Percentiles rank a stretch among this genome's conserved stretches.
These are phyloP conservation scores for Dillenia turbinata DNA, from an alignment of 164 flowering plant genomes.

Conservation along the genomic window DNA sequence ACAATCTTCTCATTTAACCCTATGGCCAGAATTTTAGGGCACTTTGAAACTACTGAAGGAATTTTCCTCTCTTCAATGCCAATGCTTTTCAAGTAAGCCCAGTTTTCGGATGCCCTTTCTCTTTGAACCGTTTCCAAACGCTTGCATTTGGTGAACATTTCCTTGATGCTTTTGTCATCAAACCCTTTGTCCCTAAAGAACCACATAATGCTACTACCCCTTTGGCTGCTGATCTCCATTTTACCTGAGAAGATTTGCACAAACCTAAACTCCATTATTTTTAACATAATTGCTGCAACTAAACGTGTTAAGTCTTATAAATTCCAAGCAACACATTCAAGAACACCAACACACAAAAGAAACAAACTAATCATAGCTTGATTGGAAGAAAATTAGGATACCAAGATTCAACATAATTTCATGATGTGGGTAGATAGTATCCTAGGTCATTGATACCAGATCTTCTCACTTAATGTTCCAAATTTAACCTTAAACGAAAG, in stretches of 20 bases:
- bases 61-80: conserved; percentile 86
- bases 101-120: conserved; percentile 71
- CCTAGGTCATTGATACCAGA: too few relatives aligned
- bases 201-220: conserved; percentile 49
- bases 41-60: conserved; percentile 63
- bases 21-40: conserved; percentile 81
- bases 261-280: too few relatives aligned
- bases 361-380: too few relatives aligned
- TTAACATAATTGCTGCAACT: too few relatives aligned
- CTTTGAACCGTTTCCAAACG: conserved; percentile 44
- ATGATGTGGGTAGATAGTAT: too few relatives aligned
- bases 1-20: conserved; percentile 70
- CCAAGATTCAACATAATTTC: too few relatives aligned
- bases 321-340: too few relatives aligned
- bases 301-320: too few relatives aligned
- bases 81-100: conserved; percentile 74
- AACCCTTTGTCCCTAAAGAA: conserved; percentile 84
- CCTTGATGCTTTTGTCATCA: conserved; percentile 55
- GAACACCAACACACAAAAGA: too few relatives aligned
- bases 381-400: too few relatives aligned
- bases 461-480: too few relatives aligned
- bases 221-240: conserved; percentile 44
- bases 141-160: conserved; percentile 79
- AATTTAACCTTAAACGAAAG: too few relatives aligned
- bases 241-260: conserved; percentile 11